Base-by-base conservation (phyloP, 495 filamentous ascomycete genomes). In the Peziza echinospora region DNA sequence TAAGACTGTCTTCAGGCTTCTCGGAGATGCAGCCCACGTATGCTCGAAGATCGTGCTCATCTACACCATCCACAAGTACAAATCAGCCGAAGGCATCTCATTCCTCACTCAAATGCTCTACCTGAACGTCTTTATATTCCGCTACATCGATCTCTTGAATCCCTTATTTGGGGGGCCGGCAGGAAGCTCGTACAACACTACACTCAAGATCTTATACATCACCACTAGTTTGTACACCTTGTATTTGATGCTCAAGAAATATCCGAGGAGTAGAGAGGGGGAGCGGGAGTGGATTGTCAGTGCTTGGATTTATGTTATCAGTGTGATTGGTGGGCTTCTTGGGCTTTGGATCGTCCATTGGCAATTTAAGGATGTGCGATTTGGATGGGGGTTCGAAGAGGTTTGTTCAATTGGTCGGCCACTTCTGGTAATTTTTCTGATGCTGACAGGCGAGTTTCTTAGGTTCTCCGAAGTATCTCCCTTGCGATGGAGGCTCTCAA, bases 11-110 rank as follows among this genome's bases (percentile, higher is more conserved):
- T 89, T 92, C 62, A 83, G 84, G 45, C 66, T 86, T 51, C 56
- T 84, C 39, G 89, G 67, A 47, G 89, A 97, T 61, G 54, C 85
- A 39, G 80, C 78, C 37, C 89, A 97, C 58, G 72, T 82, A 22
- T 66, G 70, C 26, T 86, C 85, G 10, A 93, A 91, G 70, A 73
- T 76, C 56, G 84, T 96, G 55, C 67, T 96, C 49, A 82, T 93
- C 62, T 83, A 75, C 67, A 79, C 86, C 26, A 93, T 97, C 55
- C 85, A 94, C 63, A 68, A 69, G 44, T 92, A 93, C 56, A 69
- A 68, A 54, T 87, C 80, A 60, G 80, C 91, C 21, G 89, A 96
- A 71, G 87, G 83, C 79, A 76, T 96, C 45, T 93, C 86, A n/a
- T 74, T 94, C 52, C 79, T 97, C 49, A 93, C 86, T 0, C 89